phyloP scores from a whole-genome alignment of 352 stramenopile genomes.

The Blastocystis sp. region DNA sequence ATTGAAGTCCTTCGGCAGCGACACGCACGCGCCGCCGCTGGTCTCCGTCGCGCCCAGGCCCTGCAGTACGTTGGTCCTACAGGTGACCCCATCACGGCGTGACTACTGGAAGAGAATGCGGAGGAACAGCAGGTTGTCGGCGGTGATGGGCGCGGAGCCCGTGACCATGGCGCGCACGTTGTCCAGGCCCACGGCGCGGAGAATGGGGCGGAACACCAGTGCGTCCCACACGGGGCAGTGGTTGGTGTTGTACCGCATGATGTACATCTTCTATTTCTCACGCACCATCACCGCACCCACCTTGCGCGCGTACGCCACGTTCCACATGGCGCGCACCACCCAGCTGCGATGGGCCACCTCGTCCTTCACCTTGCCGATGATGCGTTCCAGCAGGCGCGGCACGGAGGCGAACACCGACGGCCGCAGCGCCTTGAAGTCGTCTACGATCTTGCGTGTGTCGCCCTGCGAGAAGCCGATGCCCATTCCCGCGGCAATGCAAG shows the following conservation, averaged over 20 bases:
- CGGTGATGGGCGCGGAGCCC: slow-evolving; percentile 85
- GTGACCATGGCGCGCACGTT: slow-evolving; percentile 85
- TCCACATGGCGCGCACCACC: slow-evolving; percentile 70
- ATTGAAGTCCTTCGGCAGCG: slow-evolving; percentile 74
- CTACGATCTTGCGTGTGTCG: slow-evolving; percentile 69
- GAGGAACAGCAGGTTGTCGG: slow-evolving; percentile 72
- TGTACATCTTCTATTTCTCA: slow-evolving; percentile 18
- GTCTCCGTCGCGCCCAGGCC: slow-evolving; percentile 92
- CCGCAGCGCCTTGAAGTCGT: slow-evolving; percentile 69
- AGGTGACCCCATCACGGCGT: slow-evolving; percentile 82
- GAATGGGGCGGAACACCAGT: slow-evolving; percentile 90
- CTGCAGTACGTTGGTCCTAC: slow-evolving; percentile 84
- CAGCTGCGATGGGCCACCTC: slow-evolving; percentile 72
- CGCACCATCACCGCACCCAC: slow-evolving; percentile 26
- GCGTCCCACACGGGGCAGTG: slow-evolving; percentile 84
- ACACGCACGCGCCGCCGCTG: slow-evolving; percentile 76
- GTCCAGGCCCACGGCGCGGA: slow-evolving; percentile 84
- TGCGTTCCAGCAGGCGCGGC: slow-evolving; percentile 72
- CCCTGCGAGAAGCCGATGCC: slow-evolving; percentile 70
- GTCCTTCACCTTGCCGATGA: slow-evolving; percentile 82
- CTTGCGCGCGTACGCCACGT: slow-evolving; percentile 41
- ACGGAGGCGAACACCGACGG: slow-evolving; percentile 71
- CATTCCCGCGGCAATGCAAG: slow-evolving; percentile 67
- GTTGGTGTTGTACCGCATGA: slow-evolving; percentile 51
- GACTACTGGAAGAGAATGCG: slow-evolving; percentile 77